phyloP scores from a whole-genome alignment of 352 stramenopile genomes.

The Globisporangium irregulare region DNA sequence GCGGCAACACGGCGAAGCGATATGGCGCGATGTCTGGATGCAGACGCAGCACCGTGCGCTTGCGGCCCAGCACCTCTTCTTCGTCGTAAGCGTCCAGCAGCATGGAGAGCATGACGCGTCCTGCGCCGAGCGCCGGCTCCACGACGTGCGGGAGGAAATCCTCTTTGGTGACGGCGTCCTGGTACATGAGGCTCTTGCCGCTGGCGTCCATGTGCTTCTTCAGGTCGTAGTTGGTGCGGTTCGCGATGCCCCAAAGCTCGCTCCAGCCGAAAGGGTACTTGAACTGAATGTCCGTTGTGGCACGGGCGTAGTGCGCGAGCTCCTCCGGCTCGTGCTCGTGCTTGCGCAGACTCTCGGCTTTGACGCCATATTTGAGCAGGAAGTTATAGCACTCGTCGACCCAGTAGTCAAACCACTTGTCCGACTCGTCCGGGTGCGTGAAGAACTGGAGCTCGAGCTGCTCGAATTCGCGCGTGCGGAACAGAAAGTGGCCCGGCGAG shows the following conservation, averaged over 20 bases:
- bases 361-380: conserved; percentile 87
- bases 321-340: conserved; percentile 91
- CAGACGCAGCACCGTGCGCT: conserved; percentile 89
- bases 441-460: conserved; percentile 95
- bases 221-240: conserved; percentile 96
- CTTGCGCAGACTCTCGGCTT: conserved; percentile 87
- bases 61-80: conserved; percentile 88
- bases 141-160: conserved; percentile 96
- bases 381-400: conserved; percentile 91
- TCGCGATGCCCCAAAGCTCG: conserved; percentile 96
- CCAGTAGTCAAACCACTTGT: conserved; percentile 89
- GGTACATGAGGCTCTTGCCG: conserved; percentile 86
- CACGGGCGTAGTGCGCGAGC: conserved; percentile 95
- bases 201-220: conserved; percentile 93
- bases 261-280: conserved; percentile 96
- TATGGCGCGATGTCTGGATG: conserved; percentile 94
- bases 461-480: conserved; percentile 97
- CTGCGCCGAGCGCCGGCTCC: conserved; percentile 88
- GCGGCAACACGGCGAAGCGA: conserved; percentile 89
- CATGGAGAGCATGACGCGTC: conserved; percentile 92
- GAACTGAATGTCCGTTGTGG: conserved; percentile 98
- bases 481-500: conserved; percentile 96
- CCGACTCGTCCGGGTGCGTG: conserved; percentile 69
- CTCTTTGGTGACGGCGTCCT: conserved; percentile 56
- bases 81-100: conserved; percentile 95